phyloP scores from a whole-genome alignment of 129 eudicot species.

The Heracleum sosnowskyi region DNA sequence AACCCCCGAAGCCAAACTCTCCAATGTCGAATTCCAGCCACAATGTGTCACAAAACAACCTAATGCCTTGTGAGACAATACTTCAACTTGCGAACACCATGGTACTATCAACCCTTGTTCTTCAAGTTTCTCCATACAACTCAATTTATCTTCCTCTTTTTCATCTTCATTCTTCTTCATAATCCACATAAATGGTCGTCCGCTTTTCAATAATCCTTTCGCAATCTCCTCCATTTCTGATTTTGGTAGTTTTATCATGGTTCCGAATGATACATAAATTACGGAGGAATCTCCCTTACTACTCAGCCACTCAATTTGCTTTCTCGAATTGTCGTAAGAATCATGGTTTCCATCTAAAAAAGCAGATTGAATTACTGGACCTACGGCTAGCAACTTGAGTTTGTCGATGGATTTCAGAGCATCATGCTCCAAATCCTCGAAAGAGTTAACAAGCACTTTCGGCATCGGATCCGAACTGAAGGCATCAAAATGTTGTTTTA shows the following conservation, averaged over 20 bases:
- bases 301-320: conserved; percentile 8
- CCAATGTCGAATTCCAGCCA: conserved; percentile 14
- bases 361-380: conserved; percentile 24
- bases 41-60: conserved; percentile 8
- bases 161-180: neutral
- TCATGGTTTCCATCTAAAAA: conserved; percentile 14
- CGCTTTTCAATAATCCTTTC: conserved; percentile 9
- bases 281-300: conserved; percentile 8
- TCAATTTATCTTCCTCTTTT: neutral
- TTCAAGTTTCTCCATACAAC: neutral
- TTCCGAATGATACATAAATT: conserved; percentile 21
- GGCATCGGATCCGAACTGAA: neutral
- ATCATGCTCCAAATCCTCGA: conserved; percentile 16
- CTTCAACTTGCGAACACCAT: conserved; percentile 3
- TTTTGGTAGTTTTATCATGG: neutral
- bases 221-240: conserved; percentile 20
- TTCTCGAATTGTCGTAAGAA: neutral
- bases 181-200: conserved; percentile 24
- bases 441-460: conserved; percentile 20
- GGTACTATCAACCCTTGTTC: conserved; percentile 7
- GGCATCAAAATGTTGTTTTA: conserved; percentile 6
- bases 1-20: conserved; percentile 7
- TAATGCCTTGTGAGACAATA: neutral
- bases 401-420: conserved; percentile 14
- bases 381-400: conserved; percentile 16